Conservation (phyloP, 176 grass and related monocot species). For the Hsuehochloa calcarea region DNA sequence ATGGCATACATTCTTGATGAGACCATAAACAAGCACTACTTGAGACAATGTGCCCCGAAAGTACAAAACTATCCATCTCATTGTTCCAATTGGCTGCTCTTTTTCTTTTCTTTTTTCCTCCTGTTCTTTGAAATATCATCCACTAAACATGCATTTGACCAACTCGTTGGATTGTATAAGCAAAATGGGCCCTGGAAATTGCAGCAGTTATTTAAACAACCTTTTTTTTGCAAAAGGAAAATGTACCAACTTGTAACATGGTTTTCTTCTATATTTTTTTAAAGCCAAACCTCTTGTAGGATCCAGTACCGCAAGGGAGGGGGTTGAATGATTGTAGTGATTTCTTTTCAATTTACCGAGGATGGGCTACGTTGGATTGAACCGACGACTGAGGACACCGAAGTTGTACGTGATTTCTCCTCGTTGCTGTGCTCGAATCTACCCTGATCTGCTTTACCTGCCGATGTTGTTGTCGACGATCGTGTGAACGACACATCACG, state of each 20-base stretch:
- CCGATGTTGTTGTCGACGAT: too few relatives aligned
- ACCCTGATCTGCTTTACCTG: too few relatives aligned
- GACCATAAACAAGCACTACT: constrained; percentile 29
- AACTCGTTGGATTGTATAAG: not conserved
- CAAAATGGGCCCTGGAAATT: not conserved
- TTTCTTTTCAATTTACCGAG: too few relatives aligned
- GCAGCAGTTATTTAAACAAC: not conserved
- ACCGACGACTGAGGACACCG: too few relatives aligned
- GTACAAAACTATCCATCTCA: constrained; percentile 24
- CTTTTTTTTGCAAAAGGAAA: not conserved
- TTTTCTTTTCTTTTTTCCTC: not conserved
- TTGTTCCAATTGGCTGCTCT: constrained; percentile 21
- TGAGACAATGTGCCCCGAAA: constrained; percentile 25
- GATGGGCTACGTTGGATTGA: too few relatives aligned
- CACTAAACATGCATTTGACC: constrained; percentile 12
- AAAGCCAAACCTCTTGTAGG: not conserved
- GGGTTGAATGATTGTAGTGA: too few relatives aligned
- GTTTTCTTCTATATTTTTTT: not conserved
- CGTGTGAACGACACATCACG: too few relatives aligned
- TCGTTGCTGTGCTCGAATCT: too few relatives aligned
- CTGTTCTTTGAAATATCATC: constrained; percentile 7
- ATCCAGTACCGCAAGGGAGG: too few relatives aligned
- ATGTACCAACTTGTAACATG: not conserved
- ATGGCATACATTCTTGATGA: constrained; percentile 22
- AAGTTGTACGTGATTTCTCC: too few relatives aligned